Conservation (phyloP, 306 rosid genomes). For the Lathyrus tuberosus region DNA sequence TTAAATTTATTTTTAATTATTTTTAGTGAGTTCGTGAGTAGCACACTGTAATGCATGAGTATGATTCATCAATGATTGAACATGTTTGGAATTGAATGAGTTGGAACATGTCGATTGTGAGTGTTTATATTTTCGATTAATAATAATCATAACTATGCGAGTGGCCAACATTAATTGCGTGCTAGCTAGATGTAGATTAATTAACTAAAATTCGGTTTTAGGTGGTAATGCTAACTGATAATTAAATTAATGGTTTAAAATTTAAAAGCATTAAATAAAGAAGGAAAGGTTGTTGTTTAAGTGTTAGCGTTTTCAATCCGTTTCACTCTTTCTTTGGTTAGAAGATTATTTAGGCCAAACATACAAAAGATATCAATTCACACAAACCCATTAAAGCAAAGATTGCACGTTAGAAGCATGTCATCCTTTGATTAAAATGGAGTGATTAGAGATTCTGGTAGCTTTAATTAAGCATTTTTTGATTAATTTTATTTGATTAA, state of each 20-base stretch:
- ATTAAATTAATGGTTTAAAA: slow-evolving; percentile 13
- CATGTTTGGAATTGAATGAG: slow-evolving; percentile 38
- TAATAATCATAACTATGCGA: slow-evolving; percentile 18
- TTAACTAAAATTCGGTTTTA: slow-evolving; percentile 18
- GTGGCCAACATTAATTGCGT: slow-evolving; percentile 32
- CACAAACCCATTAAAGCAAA: slow-evolving; percentile 48
- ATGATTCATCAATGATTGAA: slow-evolving; percentile 47
- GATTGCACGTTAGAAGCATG: slow-evolving; percentile 63
- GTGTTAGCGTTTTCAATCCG: slow-evolving; percentile 29
- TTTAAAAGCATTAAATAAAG: slow-evolving; percentile 10
- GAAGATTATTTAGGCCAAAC: slow-evolving; percentile 37
- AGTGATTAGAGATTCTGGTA: slow-evolving; percentile 47
- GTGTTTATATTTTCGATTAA: neutral
- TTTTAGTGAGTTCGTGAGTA: slow-evolving; percentile 17
- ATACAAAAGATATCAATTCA: slow-evolving; percentile 30
- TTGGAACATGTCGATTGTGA: slow-evolving; percentile 24
- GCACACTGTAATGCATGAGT: slow-evolving; percentile 33
- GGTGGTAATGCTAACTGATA: slow-evolving; percentile 12
- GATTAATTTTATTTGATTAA: neutral
- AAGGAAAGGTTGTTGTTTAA: slow-evolving; percentile 33
- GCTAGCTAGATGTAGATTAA: slow-evolving; percentile 9
- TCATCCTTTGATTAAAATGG: slow-evolving; percentile 30
- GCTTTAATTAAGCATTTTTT: slow-evolving; percentile 42
- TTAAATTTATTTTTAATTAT: neutral
- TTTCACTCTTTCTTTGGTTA: slow-evolving; percentile 43